phyloP scores from a whole-genome alignment of 2,329 filamentous ascomycete species.

The Cadophora luteo-olivacea region DNA sequence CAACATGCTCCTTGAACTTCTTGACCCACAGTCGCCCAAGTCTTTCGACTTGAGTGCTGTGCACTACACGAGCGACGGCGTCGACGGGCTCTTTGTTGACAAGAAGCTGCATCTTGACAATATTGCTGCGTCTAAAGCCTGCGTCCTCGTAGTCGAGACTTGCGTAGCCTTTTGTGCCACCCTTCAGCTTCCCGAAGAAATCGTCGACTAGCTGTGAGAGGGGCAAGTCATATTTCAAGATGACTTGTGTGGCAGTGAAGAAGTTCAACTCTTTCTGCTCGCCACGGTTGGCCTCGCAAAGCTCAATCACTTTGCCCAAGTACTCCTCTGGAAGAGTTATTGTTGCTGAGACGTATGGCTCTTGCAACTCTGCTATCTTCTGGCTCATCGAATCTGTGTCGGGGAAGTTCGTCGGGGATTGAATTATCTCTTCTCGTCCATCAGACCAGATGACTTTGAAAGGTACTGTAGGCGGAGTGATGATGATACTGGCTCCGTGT shows the following conservation, averaged over 20 bases:
- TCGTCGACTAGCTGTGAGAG: constrained; percentile 92
- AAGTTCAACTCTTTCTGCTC: constrained; percentile 88
- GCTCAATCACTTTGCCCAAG: constrained; percentile 90
- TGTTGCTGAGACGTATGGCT: constrained; percentile 81
- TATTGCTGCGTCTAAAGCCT: constrained; percentile 79
- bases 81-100: constrained; percentile 95
- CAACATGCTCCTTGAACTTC: constrained; percentile 97
- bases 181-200: constrained; percentile 96
- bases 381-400: constrained; percentile 62
- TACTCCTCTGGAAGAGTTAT: constrained; percentile 94
- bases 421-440: constrained; percentile 79
- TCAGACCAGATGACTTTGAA: constrained; percentile 83
- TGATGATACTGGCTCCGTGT: constrained; percentile 93
- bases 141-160: constrained; percentile 97
- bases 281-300: constrained; percentile 89
- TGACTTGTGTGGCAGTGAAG: constrained; percentile 91
- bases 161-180: constrained; percentile 91
- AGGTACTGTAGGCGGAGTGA: constrained; percentile 93
- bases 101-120: constrained; percentile 89
- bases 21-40: constrained; percentile 87
- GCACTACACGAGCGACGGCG: constrained; percentile 89
- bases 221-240: constrained; percentile 90
- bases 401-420: constrained; percentile 88
- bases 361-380: constrained; percentile 66
- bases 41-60: constrained; percentile 79